Evolutionary conservation across 768 basidiomycete species (phyloP).

Genomic region (Phylloporus scabripes): DNA sequence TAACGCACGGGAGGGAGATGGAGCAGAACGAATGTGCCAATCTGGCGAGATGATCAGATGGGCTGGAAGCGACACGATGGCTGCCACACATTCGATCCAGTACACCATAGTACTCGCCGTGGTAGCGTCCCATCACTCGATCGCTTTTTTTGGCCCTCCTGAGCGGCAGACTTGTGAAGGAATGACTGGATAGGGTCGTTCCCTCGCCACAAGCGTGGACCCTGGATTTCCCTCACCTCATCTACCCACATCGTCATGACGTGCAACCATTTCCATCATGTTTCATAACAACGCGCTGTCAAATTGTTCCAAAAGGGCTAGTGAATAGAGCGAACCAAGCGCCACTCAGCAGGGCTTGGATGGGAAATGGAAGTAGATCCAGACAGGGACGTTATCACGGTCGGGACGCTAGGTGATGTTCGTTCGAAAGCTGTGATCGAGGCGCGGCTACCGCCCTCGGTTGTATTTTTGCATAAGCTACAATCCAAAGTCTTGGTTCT

Average conservation of each 20-base stretch:
- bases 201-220: not conserved
- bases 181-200: not conserved
- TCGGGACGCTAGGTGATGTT: not conserved
- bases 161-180: not conserved
- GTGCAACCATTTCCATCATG: not conserved
- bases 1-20: not conserved
- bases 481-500: not conserved
- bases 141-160: not conserved
- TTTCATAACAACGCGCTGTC: not conserved
- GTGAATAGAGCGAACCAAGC: not conserved
- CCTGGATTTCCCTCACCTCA: not conserved
- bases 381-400: not conserved
- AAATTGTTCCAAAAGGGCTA: not conserved
- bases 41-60: not conserved
- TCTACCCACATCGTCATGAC: constrained; percentile 1
- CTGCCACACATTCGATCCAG: not conserved
- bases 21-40: not conserved
- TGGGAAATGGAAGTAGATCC: not conserved
- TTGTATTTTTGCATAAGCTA: not conserved
- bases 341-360: not conserved
- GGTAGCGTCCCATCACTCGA: not conserved
- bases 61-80: not conserved
- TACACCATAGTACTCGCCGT: not conserved
- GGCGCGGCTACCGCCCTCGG: not conserved
- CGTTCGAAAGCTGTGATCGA: not conserved